These are phyloP conservation scores for Spatholobus suberectus DNA, from an alignment of 306 rosid species.

Conservation along the genomic window DNA sequence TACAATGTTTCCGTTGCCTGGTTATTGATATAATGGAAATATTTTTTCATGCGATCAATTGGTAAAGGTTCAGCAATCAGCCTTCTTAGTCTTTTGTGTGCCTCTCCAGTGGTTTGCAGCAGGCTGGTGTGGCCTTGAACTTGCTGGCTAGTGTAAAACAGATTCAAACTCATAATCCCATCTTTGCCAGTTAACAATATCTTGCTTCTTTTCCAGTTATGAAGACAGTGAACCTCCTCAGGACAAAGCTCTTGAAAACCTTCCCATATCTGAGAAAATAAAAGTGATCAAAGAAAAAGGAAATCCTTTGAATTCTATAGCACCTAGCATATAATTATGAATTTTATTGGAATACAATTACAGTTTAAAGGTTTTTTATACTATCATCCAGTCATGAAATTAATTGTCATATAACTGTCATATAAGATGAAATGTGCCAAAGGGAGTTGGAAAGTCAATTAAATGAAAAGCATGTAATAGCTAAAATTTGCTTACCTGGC, in stretches of 20 bases:
- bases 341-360: not conserved
- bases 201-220: slow-evolving; percentile 92
- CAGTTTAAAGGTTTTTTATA: no score
- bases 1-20: slow-evolving; percentile 70
- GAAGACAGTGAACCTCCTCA: slow-evolving; percentile 79
- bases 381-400: not conserved
- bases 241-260: slow-evolving; percentile 78
- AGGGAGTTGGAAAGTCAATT: no score
- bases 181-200: slow-evolving; percentile 77
- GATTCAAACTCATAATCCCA: slow-evolving; percentile 83
- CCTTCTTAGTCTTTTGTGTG: slow-evolving; percentile 77
- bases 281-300: not conserved
- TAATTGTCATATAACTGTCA: not conserved
- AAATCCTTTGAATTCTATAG: not conserved
- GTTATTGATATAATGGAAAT: slow-evolving; percentile 72
- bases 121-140: slow-evolving; percentile 83
- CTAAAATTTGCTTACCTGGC: no score
- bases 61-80: slow-evolving; percentile 82
- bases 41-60: slow-evolving; percentile 73
- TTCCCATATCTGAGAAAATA: slow-evolving; percentile 67
- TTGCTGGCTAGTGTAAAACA: slow-evolving; percentile 79
- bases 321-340: not conserved
- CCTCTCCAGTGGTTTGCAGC: slow-evolving; percentile 83
- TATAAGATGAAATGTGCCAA: no score
- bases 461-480: no score